phyloP scores from a whole-genome alignment of 2,329 filamentous ascomycete species.

The Dactylellina cionopaga region DNA sequence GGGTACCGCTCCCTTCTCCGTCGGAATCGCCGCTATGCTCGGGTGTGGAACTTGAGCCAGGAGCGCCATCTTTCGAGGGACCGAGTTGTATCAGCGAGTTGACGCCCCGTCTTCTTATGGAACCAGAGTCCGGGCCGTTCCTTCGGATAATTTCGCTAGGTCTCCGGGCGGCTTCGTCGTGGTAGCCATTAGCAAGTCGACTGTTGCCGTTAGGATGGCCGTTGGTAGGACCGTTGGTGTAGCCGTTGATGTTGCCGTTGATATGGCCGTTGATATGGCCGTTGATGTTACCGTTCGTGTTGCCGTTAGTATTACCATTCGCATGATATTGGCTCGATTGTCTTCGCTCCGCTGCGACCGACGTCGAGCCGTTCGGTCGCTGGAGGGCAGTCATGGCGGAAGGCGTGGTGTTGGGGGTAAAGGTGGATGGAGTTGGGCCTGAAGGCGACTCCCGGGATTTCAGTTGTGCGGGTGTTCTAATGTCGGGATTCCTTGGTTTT shows the following conservation, averaged over 20 bases:
- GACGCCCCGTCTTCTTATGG: slow-evolving; percentile 30
- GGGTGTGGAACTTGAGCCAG: slow-evolving; percentile 33
- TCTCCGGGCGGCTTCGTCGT: slow-evolving; percentile 27
- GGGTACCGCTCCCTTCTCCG: slow-evolving; percentile 17
- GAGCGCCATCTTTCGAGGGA: slow-evolving; percentile 13
- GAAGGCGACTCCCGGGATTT: slow-evolving; percentile 36
- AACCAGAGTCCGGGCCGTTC: slow-evolving; percentile 38
- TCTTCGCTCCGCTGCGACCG: slow-evolving; percentile 46
- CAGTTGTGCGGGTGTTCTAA: background rate
- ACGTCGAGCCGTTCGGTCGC: slow-evolving; percentile 46
- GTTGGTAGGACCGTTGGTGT: slow-evolving; percentile 14
- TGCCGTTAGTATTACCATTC: slow-evolving; percentile 30
- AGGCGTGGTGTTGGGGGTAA: slow-evolving; percentile 23
- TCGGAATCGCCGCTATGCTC: slow-evolving; percentile 45
- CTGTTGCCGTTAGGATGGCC: slow-evolving; percentile 9
- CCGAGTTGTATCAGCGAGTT: slow-evolving; percentile 12
- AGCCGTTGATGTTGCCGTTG: slow-evolving; percentile 22
- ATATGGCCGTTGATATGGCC: slow-evolving; percentile 17
- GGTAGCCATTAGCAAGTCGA: slow-evolving; percentile 38
- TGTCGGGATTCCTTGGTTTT: background rate
- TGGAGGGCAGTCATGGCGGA: slow-evolving; percentile 51
- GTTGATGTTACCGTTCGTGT: slow-evolving; percentile 1
- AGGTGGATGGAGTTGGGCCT: slow-evolving; percentile 36
- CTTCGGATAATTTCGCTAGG: slow-evolving; percentile 22
- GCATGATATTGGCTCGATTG: slow-evolving; percentile 45